phyloP scores from a whole-genome alignment of 441 rosid genomes.

The Flueggea neowawraea region DNA sequence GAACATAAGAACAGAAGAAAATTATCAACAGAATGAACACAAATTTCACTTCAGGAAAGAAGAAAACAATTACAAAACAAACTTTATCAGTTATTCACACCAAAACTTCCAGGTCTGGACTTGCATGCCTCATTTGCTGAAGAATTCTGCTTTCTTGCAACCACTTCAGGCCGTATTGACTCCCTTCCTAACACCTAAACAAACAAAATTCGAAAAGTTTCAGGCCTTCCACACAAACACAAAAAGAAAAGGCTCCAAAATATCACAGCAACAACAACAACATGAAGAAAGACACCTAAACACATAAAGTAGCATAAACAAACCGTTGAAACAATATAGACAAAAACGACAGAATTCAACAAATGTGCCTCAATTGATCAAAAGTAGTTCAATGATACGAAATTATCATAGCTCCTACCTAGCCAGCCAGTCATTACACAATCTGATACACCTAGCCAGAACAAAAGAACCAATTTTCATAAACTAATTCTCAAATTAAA shows the following conservation, averaged over 20 bases:
- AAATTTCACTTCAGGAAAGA: too few species aligned
- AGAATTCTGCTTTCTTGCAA: constrained; percentile 35
- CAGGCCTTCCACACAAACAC: too few species aligned
- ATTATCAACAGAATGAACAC: too few species aligned
- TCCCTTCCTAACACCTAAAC: constrained; percentile 57
- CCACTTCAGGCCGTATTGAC: constrained; percentile 37
- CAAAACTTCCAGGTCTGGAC: constrained; percentile 24
- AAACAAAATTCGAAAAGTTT: constrained; percentile 1
- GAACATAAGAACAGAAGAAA: too few species aligned
- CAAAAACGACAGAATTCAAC: too few species aligned
- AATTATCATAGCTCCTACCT: too few species aligned
- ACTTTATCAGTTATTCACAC: constrained; percentile 12
- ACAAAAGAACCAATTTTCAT: neutral
- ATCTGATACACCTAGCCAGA: neutral
- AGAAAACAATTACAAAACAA: neutral
- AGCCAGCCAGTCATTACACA: too few species aligned
- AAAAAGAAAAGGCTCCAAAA: neutral
- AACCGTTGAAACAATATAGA: neutral
- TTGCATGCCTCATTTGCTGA: constrained; percentile 31
- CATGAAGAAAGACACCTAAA: neutral
- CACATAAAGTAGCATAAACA: neutral
- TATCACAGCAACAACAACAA: neutral
- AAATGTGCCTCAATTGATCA: neutral
- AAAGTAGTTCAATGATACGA: neutral
- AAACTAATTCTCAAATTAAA: too few species aligned